These are phyloP conservation scores for Candida argentea DNA, from an alignment of 805 yeast genomes.

Conservation along the genomic window DNA sequence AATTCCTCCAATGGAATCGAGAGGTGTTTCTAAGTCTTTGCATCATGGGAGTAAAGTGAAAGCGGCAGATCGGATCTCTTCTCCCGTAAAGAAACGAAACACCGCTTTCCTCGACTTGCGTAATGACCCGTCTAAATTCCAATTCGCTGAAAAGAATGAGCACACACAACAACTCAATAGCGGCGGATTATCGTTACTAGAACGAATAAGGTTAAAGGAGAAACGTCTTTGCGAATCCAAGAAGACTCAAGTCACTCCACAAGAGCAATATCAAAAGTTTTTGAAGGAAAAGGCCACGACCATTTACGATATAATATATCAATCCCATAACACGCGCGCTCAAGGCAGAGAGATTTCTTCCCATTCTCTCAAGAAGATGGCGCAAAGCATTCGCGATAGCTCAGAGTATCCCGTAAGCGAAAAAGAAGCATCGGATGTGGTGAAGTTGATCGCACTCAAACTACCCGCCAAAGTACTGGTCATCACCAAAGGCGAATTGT, in stretches of 20 bases:
- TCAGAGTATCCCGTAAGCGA: conserved; percentile 18
- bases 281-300: conserved; percentile 18
- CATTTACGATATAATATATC: conserved; percentile 26
- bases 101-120: too few relatives aligned
- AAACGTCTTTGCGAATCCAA: conserved; percentile 6
- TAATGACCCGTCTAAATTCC: conserved; percentile 27
- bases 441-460: conserved; percentile 12
- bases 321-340: conserved; percentile 7
- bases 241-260: conserved; percentile 9
- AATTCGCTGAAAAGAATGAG: conserved; percentile 11
- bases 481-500: conserved; percentile 12
- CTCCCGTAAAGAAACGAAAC: too few relatives aligned
- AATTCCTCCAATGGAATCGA: too few relatives aligned
- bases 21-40: too few relatives aligned
- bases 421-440: conserved; percentile 19
- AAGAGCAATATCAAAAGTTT: conserved; percentile 12
- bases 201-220: conserved; percentile 31
- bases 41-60: too few relatives aligned
- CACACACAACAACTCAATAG: conserved; percentile 8
- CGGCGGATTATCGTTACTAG: conserved; percentile 25
- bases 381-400: conserved; percentile 24
- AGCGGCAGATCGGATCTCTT: too few relatives aligned
- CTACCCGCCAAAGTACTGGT: conserved; percentile 12
- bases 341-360: conserved; percentile 1
- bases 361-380: conserved; percentile 16